Evolutionary conservation across 2,329 filamentous ascomycete genomes (phyloP).

Genomic region (Apiospora arundinis): DNA sequence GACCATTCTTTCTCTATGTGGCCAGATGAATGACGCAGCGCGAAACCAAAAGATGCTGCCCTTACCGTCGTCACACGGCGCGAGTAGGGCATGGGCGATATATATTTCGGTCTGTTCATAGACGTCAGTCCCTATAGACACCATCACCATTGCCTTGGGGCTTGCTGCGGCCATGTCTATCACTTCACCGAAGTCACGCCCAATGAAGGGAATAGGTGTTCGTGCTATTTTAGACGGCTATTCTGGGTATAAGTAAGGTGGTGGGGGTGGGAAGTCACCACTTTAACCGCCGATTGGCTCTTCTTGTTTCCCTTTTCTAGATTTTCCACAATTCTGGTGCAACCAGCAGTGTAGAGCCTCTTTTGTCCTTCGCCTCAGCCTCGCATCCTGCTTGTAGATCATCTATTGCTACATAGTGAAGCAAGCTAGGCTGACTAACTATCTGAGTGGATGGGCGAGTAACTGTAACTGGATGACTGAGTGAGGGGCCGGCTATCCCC

Average conservation of each 20-base stretch:
- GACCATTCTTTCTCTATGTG: neutral
- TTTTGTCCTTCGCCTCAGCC: constrained; percentile 3
- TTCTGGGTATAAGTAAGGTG: neutral
- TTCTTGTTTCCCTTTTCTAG: neutral
- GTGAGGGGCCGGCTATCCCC: neutral
- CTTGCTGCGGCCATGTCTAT: neutral
- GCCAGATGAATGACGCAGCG: neutral
- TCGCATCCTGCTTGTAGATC: neutral
- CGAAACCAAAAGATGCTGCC: neutral
- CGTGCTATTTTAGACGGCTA: neutral
- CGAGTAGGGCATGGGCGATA: neutral
- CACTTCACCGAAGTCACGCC: neutral
- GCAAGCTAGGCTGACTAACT: neutral
- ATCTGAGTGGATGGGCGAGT: neutral
- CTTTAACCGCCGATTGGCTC: neutral
- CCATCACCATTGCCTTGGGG: neutral
- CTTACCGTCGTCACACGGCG: neutral
- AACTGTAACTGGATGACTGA: neutral
- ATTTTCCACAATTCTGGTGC: neutral
- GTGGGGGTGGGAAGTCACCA: neutral
- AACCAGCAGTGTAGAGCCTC: neutral
- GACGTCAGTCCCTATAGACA: neutral
- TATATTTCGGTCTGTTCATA: neutral
- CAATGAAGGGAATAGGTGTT: neutral
- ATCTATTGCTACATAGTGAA: neutral